Base-by-base conservation (phyloP, 176 grass and related monocot genomes). In the Luzula sylvatica region DNA sequence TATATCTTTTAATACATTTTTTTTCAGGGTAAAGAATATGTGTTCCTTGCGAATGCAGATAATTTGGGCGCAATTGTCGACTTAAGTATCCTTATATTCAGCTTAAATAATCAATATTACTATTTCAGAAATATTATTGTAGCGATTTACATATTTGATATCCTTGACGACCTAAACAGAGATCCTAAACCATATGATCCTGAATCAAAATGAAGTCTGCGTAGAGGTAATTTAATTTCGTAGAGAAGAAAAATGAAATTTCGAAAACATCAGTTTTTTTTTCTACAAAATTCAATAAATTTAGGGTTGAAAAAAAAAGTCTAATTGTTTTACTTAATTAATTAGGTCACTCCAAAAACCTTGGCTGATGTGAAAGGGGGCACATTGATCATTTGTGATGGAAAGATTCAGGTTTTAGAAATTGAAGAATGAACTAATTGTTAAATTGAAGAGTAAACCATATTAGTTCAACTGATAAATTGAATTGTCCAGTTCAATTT, bases 301-400 rank as follows among this genome's bases (percentile, higher is more conserved):
- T n/a, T n/a, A n/a, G n/a, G n/a, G n/a, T n/a, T n/a, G n/a, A n/a
- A n/a, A n/a, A n/a, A n/a, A n/a, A n/a, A n/a, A n/a, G n/a, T n/a
- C n/a, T n/a, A n/a, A n/a, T n/a, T n/a, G n/a, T n/a, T n/a, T 35
- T 4, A 7, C 7, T 35, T 35, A 52, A 9, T 38, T 44, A 20
- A 64, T 69, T 65, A 95, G 90, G 90, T 88, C 58, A 88, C 92
- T 62, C 85, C 81, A 0, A 96, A 96, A 78, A 96, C 85, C 20
- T 69, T 89, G 68, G 92, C 81, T 46, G 85, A 89, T 77, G 84
- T 96, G n/a, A 96, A 96, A 96, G 92, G 92, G 15, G 92, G 84
- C 35, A 96, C 85, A 71, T 67, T 89, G 46, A 96, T 96, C 74
- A 89, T 84, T 20, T 96, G 86, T 38, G 85, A 89, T 76, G 81